These are phyloP conservation scores for Sporisorium graminicola DNA, from an alignment of 1,284 basidiomycete species.

Conservation along the genomic window DNA sequence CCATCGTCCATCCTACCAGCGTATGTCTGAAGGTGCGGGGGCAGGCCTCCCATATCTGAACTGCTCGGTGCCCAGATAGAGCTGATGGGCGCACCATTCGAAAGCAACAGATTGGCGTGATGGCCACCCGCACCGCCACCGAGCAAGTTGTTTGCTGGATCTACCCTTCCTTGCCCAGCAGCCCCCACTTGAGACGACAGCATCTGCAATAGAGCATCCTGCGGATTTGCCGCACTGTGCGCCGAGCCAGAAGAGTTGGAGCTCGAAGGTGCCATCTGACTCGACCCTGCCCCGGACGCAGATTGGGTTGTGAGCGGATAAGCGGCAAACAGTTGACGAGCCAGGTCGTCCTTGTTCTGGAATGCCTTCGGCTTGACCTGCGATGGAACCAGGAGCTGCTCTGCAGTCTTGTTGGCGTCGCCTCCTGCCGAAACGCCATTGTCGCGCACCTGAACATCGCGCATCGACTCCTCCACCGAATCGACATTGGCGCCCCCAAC, in stretches of 20 bases:
- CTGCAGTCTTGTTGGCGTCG: slow-evolving; percentile 1
- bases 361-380: slow-evolving; percentile 23
- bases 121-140: background rate
- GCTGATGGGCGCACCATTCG: slow-evolving; percentile 44
- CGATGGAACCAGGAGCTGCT: slow-evolving; percentile 32
- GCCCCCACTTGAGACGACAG: slow-evolving; percentile 10
- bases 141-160: background rate
- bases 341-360: slow-evolving; percentile 26
- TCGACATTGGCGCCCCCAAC: slow-evolving; percentile 12
- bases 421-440: slow-evolving; percentile 6
- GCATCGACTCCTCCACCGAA: slow-evolving; percentile 39
- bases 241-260: slow-evolving; percentile 6
- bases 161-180: background rate
- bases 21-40: slow-evolving; percentile 25
- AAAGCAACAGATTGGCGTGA: slow-evolving; percentile 21
- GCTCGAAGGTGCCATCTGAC: slow-evolving; percentile 8
- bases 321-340: slow-evolving; percentile 27
- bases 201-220: slow-evolving; percentile 50
- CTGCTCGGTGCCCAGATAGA: slow-evolving; percentile 48
- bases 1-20: slow-evolving; percentile 3
- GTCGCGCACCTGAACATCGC: slow-evolving; percentile 36
- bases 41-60: slow-evolving; percentile 18
- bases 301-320: slow-evolving; percentile 20
- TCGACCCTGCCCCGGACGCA: background rate
- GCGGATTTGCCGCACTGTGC: slow-evolving; percentile 22